Base-by-base conservation (phyloP, 257 asterid genomes). In the Salvia miltiorrhiza region DNA sequence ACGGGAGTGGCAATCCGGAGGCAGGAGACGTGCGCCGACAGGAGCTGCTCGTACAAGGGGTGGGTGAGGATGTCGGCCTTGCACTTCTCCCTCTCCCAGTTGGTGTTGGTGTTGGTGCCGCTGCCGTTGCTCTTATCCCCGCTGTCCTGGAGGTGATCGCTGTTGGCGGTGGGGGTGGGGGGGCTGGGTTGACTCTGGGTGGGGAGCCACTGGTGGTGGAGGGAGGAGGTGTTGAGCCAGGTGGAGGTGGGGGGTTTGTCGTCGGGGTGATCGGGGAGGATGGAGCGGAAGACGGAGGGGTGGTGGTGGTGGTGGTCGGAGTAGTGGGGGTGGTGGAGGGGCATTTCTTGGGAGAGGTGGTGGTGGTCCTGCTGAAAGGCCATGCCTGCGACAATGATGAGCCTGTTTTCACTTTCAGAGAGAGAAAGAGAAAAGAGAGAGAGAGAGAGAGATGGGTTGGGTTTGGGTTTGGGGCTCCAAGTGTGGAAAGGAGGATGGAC, bases 1-100 rank as follows among this genome's bases (percentile, higher is more conserved):
- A 93, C 98, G 69, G 98, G 98, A 10, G 98, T 93, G 0, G 98
- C 97, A 43, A 93, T 93, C 14, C 98, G 87, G 74, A 93, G 84
- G 82, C 98, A 93, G 24, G 96, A 79, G 9, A 93, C 96, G 72
- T 93, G 98, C 23, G 97, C 97, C 74, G 96, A 87, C 71, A 93
- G 73, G 9, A 93, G 77, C 85, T 93, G 93, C 19, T 93, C 98
- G 39, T 93, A 93, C 58, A 90, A 47, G 0, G 98, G 97, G 74
- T 93, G 98, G 74, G 61, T 78, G 30, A 93, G 67, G 16, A 93
- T 84, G 76, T 93, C 97, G 26, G 90, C 96, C 78, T 93, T 93
- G 76, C 92, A 87, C 85, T 71, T 93, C 32, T 84, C 97, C 35
- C 89, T 83, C 82, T 85, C 96, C 98, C 98, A 93, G 72, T 75